phyloP scores from a whole-genome alignment of 345 rosid genomes.

The Dipteronia dyeriana region DNA sequence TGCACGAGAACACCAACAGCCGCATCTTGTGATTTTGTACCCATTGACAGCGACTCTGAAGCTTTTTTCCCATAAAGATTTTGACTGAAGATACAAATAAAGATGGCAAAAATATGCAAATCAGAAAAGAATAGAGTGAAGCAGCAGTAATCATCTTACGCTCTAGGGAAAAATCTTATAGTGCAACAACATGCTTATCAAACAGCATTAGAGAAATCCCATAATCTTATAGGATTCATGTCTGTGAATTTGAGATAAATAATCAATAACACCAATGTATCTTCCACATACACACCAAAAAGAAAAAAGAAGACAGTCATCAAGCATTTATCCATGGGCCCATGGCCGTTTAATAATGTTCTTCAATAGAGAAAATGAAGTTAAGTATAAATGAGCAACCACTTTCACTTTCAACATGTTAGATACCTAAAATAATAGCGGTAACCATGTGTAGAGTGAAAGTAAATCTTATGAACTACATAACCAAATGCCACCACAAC shows the following conservation, averaged over 20 bases:
- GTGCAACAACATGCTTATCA: not conserved
- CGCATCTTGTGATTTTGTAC: conserved; percentile 75
- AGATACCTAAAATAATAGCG: not conserved
- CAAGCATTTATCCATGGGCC: not conserved
- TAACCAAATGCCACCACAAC: not conserved
- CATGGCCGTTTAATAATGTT: not conserved
- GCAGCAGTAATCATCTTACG: not conserved
- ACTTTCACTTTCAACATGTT: not conserved
- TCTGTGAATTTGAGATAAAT: not conserved
- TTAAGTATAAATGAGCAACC: not conserved
- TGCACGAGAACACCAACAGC: conserved; percentile 90
- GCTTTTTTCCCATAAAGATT: conserved; percentile 45
- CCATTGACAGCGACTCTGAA: conserved; percentile 45
- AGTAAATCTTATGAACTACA: not conserved
- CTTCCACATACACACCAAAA: not conserved
- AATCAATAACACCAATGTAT: not conserved
- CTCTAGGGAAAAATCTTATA: not conserved
- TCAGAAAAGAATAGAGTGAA: not conserved
- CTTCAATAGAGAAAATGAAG: not conserved
- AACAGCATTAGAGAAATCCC: not conserved
- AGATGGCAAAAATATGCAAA: conserved; percentile 6
- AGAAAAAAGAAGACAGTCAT: not conserved
- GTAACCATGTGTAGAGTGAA: not conserved
- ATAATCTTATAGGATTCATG: no score
- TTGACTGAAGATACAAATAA: conserved; percentile 36